A percentile compares a stretch with the other conserved stretches of the same genome.
phyloP scores from a whole-genome alignment of 1,139 yeast species.

The Sugiyamaella pinicola region DNA sequence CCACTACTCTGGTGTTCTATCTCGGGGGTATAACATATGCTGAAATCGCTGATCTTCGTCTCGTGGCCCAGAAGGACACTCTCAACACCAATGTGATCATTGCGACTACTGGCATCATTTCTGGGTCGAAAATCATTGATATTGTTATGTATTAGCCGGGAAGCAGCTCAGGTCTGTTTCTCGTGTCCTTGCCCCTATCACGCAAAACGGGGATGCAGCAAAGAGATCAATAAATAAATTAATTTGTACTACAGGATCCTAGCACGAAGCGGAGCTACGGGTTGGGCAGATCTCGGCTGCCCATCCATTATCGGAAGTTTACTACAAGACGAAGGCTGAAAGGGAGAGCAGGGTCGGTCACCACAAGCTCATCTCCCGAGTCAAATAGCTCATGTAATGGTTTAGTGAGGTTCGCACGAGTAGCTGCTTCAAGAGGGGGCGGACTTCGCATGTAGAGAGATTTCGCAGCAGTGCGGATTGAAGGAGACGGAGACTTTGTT shows the following conservation, averaged over 20 bases:
- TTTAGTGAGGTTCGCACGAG: conserved; percentile 50
- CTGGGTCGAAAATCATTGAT: conserved; percentile 48
- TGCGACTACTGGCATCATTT: conserved; percentile 60
- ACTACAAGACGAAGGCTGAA: conserved; percentile 44
- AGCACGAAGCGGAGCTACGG: too few relatives aligned
- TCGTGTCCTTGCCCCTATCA: too few relatives aligned
- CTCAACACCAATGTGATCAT: conserved; percentile 47
- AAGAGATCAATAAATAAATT: too few relatives aligned
- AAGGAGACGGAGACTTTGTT: conserved; percentile 53
- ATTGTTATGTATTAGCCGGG: background rate
- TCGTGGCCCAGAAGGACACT: conserved; percentile 48
- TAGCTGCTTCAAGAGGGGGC: conserved; percentile 51
- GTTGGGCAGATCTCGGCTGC: too few relatives aligned
- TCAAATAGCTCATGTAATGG: conserved; percentile 47
- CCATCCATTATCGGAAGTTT: conserved; percentile 23
- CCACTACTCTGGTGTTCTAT: conserved; percentile 51
- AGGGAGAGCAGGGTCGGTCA: conserved; percentile 61
- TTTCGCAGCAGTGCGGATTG: conserved; percentile 49
- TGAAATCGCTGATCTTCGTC: conserved; percentile 68
- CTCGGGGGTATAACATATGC: conserved; percentile 83
- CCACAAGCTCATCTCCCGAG: conserved; percentile 53
- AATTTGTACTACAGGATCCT: too few relatives aligned
- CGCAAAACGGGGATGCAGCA: too few relatives aligned
- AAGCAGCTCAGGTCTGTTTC: too few relatives aligned
- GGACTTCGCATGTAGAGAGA: conserved; percentile 58